phyloP scores from a whole-genome alignment of 306 rosid genomes.

The Aeschynomene evenia region DNA sequence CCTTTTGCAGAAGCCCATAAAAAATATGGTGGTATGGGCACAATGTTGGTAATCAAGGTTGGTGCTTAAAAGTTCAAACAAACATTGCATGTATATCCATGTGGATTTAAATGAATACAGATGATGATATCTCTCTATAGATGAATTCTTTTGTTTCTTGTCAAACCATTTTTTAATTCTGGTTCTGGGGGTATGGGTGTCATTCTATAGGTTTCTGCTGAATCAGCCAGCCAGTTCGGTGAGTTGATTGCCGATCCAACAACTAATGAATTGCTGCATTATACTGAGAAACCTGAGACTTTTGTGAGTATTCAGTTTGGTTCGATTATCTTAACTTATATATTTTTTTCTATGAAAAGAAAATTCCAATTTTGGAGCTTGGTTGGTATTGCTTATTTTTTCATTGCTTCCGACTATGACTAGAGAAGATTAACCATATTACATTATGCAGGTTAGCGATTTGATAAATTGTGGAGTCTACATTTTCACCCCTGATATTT shows the following conservation, averaged over 20 bases:
- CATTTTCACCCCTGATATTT: conserved; percentile 71
- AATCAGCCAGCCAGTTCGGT: conserved; percentile 83
- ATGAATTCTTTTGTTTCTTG: neutral
- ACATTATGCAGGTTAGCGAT: conserved; percentile 66
- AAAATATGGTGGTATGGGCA: conserved; percentile 90
- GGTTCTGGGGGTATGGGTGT: neutral
- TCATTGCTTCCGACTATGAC: conserved; percentile 16
- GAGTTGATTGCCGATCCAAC: conserved; percentile 90
- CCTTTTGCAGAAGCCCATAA: conserved; percentile 74
- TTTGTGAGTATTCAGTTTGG: conserved; percentile 58
- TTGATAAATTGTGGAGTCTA: conserved; percentile 90
- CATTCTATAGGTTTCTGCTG: conserved; percentile 80
- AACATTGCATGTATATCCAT: neutral
- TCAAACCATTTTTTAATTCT: conserved; percentile 7
- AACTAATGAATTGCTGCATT: conserved; percentile 89
- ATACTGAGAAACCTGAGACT: conserved; percentile 97
- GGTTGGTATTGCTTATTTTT: neutral
- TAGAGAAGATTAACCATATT: conserved; percentile 25
- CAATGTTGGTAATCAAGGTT: conserved; percentile 92
- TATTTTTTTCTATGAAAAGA: neutral
- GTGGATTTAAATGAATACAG: neutral
- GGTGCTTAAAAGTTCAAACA: conserved; percentile 35
- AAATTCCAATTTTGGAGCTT: neutral
- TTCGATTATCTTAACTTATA: neutral
- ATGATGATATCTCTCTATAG: neutral